Base-by-base conservation (phyloP, 176 grass and related monocot genomes). In the Urochloa ruziziensis region DNA sequence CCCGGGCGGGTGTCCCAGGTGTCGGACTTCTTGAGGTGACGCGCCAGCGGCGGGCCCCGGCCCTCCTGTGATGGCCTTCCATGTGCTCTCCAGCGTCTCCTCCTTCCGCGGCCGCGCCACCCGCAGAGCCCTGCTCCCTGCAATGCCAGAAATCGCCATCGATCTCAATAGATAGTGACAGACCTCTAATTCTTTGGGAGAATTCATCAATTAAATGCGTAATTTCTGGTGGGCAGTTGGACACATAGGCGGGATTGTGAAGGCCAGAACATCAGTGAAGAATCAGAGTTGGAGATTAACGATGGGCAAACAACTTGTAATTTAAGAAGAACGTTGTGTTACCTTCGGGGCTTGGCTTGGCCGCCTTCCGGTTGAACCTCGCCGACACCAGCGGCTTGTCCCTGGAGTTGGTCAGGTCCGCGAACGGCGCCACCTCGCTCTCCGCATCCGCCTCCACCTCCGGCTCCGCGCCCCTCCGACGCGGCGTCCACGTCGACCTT, bases 61-160 rank as follows among this genome's bases (percentile, higher is more conserved):
- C 93, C 97, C 73, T 99, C 97, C 42, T n/a, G 93, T 99, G 91
- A 99, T 99, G 68, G 97, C 81, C 77, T 92, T 92, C 97, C 97
- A 99, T 54, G 97, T 99, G 80, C 90, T 87, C 88, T 96, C 97
- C 79, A 99, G 86, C 39, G 93, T 99, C 62, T 96, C 89, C 67
- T 71, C 88, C 84, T 71, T 88, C 85, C 91, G 87, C 43, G 88
- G 81, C 28, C 90, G 86, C 33, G 89, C 54, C 53, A 94, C 97
- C 10, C 97, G 81, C 73, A 99, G 90, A 23, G 86, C 86, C 84
- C 86, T 76, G 58, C 67, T 89, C 18, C 88, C 86, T 91, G 86
- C 67, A 79, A 78, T 19, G 63, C 44, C 9, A 59, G 14, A 71
- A 49, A 39, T 15, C 21, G 2, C 44, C 32, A 34, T 81, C 16